These are phyloP conservation scores for Suillus sp. DNA, from an alignment of 768 basidiomycete genomes.

Conservation along the genomic window DNA sequence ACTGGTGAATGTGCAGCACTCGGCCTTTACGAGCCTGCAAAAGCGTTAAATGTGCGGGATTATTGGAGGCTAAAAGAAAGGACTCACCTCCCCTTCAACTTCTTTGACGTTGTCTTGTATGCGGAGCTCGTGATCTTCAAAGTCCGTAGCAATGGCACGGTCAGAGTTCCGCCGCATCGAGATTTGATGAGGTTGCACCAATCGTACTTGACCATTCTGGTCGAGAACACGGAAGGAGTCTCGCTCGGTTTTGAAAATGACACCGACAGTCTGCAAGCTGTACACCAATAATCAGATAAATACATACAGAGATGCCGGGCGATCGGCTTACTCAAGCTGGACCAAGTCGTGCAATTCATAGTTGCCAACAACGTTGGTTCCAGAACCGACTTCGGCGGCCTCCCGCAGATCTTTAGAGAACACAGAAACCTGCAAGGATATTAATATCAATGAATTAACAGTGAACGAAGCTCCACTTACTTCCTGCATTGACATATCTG, in stretches of 20 bases:
- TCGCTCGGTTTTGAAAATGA: constrained; percentile 96
- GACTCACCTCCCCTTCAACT: constrained; percentile 77
- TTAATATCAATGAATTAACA: constrained; percentile 13
- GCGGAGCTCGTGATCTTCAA: constrained; percentile 83
- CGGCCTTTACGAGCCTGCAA: constrained; percentile 79
- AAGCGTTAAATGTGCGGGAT: constrained; percentile 8
- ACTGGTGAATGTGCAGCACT: constrained; percentile 92
- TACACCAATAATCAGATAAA: constrained; percentile 14
- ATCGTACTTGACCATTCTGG: constrained; percentile 86
- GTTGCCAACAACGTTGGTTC: constrained; percentile 86
- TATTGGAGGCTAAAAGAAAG: background rate
- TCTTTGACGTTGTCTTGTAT: constrained; percentile 94
- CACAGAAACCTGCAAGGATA: constrained; percentile 73
- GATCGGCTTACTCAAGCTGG: constrained; percentile 81
- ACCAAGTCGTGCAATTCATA: constrained; percentile 97
- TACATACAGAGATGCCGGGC: constrained; percentile 5
- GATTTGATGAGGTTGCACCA: constrained; percentile 93
- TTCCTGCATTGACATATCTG: constrained; percentile 98
- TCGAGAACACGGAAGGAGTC: constrained; percentile 96
- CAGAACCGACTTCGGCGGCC: constrained; percentile 95
- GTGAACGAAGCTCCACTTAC: constrained; percentile 39
- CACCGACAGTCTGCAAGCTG: constrained; percentile 91
- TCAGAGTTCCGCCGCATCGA: constrained; percentile 84
- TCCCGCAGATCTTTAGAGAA: constrained; percentile 97
- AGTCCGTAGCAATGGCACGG: constrained; percentile 85